Conservation (phyloP, 139 green algal genomes). For the Coelastrella sp. region DNA sequence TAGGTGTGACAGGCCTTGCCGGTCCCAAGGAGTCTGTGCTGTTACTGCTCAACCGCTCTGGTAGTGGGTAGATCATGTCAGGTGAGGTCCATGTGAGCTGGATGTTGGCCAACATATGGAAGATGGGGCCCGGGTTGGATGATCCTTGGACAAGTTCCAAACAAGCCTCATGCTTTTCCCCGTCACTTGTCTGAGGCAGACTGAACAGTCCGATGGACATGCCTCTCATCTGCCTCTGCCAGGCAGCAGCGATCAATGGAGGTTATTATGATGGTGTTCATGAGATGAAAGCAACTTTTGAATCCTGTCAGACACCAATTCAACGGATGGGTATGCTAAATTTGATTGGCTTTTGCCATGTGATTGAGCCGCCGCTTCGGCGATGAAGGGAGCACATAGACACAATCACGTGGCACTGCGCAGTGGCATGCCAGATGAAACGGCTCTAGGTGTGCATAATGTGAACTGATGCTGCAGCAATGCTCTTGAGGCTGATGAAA, state of each 20-base stretch:
- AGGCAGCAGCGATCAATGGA: not conserved
- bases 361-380: too few relatives aligned
- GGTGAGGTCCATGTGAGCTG: not conserved
- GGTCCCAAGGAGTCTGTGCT: not conserved
- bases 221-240: not conserved
- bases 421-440: too few relatives aligned
- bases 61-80: not conserved
- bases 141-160: not conserved
- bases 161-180: not conserved
- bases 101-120: constrained; percentile 7
- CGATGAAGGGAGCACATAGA: too few relatives aligned
- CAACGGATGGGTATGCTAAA: too few relatives aligned
- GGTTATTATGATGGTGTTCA: not conserved
- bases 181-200: not conserved
- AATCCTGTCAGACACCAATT: too few relatives aligned
- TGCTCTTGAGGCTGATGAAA: not conserved
- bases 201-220: not conserved
- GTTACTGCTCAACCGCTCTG: not conserved
- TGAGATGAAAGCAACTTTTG: not conserved
- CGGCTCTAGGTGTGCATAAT: not conserved
- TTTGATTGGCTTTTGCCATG: too few relatives aligned
- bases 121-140: not conserved
- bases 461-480: not conserved
- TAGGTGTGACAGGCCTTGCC: not conserved
- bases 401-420: too few relatives aligned